Evolutionary conservation across 768 basidiomycete species (phyloP).

Genomic region (Tulasnella sp.): DNA sequence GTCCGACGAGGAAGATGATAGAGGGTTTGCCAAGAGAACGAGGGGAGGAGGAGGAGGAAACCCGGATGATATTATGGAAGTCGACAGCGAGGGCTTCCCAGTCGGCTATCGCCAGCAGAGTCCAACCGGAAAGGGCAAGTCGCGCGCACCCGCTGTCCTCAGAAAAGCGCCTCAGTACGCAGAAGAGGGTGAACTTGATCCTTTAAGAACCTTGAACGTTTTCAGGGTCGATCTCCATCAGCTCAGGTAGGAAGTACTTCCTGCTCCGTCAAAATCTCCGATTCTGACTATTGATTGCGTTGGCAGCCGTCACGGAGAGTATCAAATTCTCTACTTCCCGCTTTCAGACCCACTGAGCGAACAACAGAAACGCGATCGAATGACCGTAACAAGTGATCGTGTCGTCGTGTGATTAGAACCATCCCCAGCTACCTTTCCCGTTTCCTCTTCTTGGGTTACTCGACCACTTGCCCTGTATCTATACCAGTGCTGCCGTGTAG

Average conservation of each 20-base stretch:
- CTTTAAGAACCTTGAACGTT: constrained; percentile 40
- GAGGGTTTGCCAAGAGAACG: background rate
- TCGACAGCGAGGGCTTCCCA: background rate
- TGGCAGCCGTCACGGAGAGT: constrained; percentile 53
- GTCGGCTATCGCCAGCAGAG: background rate
- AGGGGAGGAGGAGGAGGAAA: background rate
- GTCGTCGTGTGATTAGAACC: constrained; percentile 29
- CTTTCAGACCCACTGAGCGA: constrained; percentile 59
- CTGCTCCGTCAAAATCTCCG: background rate
- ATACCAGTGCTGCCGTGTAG: background rate
- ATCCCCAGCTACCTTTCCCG: background rate
- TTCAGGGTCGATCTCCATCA: constrained; percentile 48
- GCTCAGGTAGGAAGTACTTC: constrained; percentile 40
- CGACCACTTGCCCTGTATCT: background rate
- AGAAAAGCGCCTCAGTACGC: background rate
- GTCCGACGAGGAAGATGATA: background rate
- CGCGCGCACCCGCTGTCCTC: background rate
- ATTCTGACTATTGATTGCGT: background rate
- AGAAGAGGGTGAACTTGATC: constrained; percentile 31
- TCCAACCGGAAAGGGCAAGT: background rate
- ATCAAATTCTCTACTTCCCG: constrained; percentile 82
- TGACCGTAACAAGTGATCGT: constrained; percentile 51
- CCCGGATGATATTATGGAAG: background rate
- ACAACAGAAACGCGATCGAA: constrained; percentile 47
- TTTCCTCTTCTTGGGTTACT: background rate